Evolutionary conservation across 2,329 filamentous ascomycete species (phyloP), one percentile per base, ranked within the genome.

Genomic region (Hyphodiscus sp.): DNA sequence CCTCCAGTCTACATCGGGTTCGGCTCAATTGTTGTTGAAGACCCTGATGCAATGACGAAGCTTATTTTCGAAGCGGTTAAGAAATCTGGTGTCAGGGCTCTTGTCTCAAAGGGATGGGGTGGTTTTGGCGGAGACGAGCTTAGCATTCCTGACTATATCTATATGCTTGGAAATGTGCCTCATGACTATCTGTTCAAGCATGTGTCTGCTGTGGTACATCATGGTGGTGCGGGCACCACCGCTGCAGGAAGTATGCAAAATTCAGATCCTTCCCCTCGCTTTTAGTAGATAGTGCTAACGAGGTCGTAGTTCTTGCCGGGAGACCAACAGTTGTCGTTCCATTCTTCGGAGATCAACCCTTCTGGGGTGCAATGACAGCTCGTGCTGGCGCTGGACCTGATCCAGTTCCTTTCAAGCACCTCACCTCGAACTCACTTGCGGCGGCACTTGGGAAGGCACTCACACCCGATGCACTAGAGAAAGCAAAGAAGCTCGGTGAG

Each of bases 341-440:
- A 0, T 89, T 89, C 70, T 89, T 89, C 58, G 86, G 86, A 1
- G 86, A 89, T 63, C 86, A 90, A 67, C 78, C 84, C 0, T 91
- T 91, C 65, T 91, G 87, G 87, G 87, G 87, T 6, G 76, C 80
- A 13, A 90, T 91, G 78, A 80, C 89, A 45, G 77, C 82, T 0
- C 77, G 74, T 50, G 85, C 86, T 2, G 84, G 86, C 2, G 87
- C 86, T 3, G 87, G 87, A 0, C 86, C 86, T 0, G 70, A 76
- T 1, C 86, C 87, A 0, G 80, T 89, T 43, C 82, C 83, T 0
- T 80, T 84, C 66, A 85, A 85, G 59, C 72, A 81, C n/a, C 69
- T 91, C 43, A 88, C 79, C 89, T 75, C 77, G 0, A 80, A 84
- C 26, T 82, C 78, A 11, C 73, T 91, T 8, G 82, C 82, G 0